phyloP scores from a whole-genome alignment of 805 yeast species.

The Kuraishia borneana region DNA sequence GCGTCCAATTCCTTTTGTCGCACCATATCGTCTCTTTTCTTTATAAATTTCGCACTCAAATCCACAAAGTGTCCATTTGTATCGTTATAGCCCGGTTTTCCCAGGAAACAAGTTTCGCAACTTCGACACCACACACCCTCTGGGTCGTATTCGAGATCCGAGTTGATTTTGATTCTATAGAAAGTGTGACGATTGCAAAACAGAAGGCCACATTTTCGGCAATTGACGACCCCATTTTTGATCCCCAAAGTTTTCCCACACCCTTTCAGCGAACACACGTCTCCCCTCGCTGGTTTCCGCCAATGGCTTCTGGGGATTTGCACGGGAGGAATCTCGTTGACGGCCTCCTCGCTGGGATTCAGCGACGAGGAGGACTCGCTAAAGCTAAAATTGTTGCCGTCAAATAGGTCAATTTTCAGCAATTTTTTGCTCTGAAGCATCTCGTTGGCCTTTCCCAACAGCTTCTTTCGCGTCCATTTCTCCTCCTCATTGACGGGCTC shows the following conservation, averaged over 20 bases:
- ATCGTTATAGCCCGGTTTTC: constrained; percentile 41
- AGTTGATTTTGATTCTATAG: constrained; percentile 38
- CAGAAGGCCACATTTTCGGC: constrained; percentile 67
- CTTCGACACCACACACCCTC: constrained; percentile 62
- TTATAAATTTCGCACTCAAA: constrained; percentile 28
- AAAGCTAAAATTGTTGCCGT: constrained; percentile 12
- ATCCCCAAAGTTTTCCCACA: constrained; percentile 35
- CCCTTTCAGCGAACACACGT: constrained; percentile 24
- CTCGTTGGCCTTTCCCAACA: constrained; percentile 24
- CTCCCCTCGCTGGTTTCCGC: constrained; percentile 36
- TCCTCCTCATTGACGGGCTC: constrained; percentile 17
- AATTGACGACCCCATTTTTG: constrained; percentile 51
- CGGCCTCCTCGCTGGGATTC: background rate
- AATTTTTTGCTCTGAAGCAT: constrained; percentile 24
- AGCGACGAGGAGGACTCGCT: constrained; percentile 6
- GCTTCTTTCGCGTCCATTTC: constrained; percentile 31
- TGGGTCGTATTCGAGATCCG: constrained; percentile 34
- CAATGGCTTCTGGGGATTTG: constrained; percentile 37
- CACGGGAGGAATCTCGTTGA: background rate
- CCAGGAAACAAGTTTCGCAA: constrained; percentile 50
- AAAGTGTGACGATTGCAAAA: constrained; percentile 58
- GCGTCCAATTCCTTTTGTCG: constrained; percentile 41
- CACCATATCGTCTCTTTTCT: constrained; percentile 26
- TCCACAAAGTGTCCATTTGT: constrained; percentile 32
- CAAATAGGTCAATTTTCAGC: constrained; percentile 39